Percentiles rank a stretch among this genome's conserved stretches.
These are phyloP conservation scores for Silene coronaria DNA, from an alignment of 179 eudicot species.

Conservation along the genomic window DNA sequence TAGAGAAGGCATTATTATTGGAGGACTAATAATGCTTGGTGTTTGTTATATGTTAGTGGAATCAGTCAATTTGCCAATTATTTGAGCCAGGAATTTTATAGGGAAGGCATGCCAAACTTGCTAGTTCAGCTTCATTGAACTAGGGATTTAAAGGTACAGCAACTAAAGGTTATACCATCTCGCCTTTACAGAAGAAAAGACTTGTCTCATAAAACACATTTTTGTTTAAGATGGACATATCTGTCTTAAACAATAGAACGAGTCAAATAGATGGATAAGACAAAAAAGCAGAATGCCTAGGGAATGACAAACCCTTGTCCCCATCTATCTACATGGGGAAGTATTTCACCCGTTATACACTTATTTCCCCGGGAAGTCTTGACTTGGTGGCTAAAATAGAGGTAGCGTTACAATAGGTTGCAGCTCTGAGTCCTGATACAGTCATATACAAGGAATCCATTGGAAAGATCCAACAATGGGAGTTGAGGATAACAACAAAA, in stretches of 20 bases:
- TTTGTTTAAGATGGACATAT: no score
- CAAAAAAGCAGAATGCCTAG: no score
- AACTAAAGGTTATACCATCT: neutral
- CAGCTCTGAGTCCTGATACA: neutral
- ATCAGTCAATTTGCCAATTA: constrained; percentile 29
- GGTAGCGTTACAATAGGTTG: neutral
- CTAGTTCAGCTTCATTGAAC: constrained; percentile 7
- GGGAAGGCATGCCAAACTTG: constrained; percentile 17
- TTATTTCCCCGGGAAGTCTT: neutral
- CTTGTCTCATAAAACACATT: neutral
- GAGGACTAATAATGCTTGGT: constrained; percentile 21
- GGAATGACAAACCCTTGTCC: neutral
- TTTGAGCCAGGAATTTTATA: constrained; percentile 12
- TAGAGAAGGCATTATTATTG: constrained; percentile 20
- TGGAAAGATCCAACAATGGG: constrained; percentile 16
- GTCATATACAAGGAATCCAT: neutral
- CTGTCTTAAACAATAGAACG: no score
- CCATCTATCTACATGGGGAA: neutral
- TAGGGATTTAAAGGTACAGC: neutral
- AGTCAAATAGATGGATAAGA: no score
- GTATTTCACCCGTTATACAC: no score
- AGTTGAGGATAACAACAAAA: constrained; percentile 17
- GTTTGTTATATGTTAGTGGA: constrained; percentile 25
- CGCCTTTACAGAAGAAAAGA: neutral
- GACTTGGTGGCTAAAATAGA: neutral